Evolutionary conservation across 495 filamentous ascomycete genomes (phyloP).

Genomic region (Symbiotaphrina buchneri): DNA sequence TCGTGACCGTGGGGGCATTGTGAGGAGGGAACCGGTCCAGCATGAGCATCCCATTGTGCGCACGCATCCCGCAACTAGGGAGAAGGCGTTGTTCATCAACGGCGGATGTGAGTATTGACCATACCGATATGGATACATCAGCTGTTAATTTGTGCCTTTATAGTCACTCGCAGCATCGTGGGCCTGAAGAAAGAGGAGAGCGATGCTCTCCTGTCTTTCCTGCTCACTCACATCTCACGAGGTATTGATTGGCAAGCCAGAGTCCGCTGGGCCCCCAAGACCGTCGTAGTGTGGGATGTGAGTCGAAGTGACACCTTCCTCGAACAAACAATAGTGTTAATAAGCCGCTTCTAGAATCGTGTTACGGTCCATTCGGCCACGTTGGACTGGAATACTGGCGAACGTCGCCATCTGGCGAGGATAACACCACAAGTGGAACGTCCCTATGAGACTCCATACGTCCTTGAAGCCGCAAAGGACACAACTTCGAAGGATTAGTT

Average conservation of each 20-base stretch:
- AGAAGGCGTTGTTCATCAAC: constrained; percentile 76
- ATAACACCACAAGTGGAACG: constrained; percentile 70
- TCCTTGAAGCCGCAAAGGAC: background rate
- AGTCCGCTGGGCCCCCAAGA: constrained; percentile 63
- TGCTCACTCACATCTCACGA: constrained; percentile 65
- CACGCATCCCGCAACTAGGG: constrained; percentile 64
- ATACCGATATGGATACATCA: background rate
- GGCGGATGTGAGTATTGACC: constrained; percentile 52
- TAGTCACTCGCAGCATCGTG: constrained; percentile 49
- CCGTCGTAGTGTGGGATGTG: constrained; percentile 75
- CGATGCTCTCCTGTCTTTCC: constrained; percentile 60
- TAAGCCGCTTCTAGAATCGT: constrained; percentile 28
- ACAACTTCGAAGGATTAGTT: no score
- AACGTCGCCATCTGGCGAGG: constrained; percentile 57
- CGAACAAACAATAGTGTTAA: background rate
- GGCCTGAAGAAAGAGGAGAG: constrained; percentile 61
- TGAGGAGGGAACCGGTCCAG: constrained; percentile 46
- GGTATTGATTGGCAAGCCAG: constrained; percentile 75
- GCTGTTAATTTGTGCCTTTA: background rate
- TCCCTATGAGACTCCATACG: constrained; percentile 46
- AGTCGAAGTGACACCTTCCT: constrained; percentile 9
- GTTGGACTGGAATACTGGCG: constrained; percentile 57
- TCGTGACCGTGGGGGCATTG: constrained; percentile 30
- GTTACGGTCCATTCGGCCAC: constrained; percentile 61
- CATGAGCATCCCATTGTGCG: constrained; percentile 53